Base-by-base conservation (phyloP, 768 basidiomycete species). In the Suillus subluteus region DNA sequence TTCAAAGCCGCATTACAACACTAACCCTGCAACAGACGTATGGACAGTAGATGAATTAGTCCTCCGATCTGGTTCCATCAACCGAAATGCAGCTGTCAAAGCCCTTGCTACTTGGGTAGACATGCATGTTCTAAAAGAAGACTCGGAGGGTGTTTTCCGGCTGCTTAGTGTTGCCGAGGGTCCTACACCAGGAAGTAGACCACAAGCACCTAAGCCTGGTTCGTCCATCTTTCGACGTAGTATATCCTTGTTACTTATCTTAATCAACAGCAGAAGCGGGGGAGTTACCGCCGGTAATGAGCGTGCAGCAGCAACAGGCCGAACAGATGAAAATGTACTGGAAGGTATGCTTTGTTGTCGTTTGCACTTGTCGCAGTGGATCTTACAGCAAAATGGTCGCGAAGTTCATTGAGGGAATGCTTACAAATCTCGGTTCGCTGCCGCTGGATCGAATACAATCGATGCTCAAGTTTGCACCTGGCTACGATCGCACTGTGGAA, bases 361-460 rank as follows among this genome's bases (percentile, higher is more conserved):
- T 65, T 40, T 38, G 50, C 40, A n/a, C 23, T 43, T 63, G 23
- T 58, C 50, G 37, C 37, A 18, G 44, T 58, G 67, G 46, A 61
- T 64, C 9, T 67, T 61, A 54, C 38, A 13, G 38, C 46, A 21
- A 52, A 61, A 37, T 35, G 52, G 5, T 13, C 16, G n/a, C 50
- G 26, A 67, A 94, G 91, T 96, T 91, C 78, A 92, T 96, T 67
- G 90, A 94, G 78, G 94, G 92, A 37, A 95, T 95, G 91, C 88
- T 98, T 65, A 95, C 88, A 63, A 96, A 95, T 75, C 81, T 98
- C 54, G 92, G 91, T 12, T 76, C 87, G 3, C 82, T 96, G 18
- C 84, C 91, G 2, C 73, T 93, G 54, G 91, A 93, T 67, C 86
- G 91, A n/a, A 95, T 98, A 72, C 95, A 98, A 74, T 82, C 85